Evolutionary conservation across 2,329 filamentous ascomycete genomes (phyloP).

Genomic region (Fusarium clavum): DNA sequence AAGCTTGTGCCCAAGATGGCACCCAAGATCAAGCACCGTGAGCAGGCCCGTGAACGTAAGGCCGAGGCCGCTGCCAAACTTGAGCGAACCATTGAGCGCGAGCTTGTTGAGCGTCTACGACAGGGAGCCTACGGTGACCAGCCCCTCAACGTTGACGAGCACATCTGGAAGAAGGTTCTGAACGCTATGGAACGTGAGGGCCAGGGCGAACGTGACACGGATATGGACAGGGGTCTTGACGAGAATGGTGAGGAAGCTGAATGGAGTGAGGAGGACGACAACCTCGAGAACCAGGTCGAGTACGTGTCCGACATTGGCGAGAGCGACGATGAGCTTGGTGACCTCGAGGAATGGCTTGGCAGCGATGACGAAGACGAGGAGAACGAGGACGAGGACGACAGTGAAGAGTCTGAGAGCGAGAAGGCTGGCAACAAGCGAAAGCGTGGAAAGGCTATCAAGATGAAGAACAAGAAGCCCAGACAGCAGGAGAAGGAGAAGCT

Average conservation of each 20-base stretch:
- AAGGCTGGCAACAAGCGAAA: slow-evolving; percentile 68
- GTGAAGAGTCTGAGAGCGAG: slow-evolving; percentile 67
- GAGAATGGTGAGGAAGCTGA: slow-evolving; percentile 78
- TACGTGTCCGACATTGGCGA: slow-evolving; percentile 94
- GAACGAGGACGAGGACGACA: slow-evolving; percentile 69
- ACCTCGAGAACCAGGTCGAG: slow-evolving; percentile 84
- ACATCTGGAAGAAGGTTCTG: slow-evolving; percentile 97
- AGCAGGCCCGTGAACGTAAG: slow-evolving; percentile 80
- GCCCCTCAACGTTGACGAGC: slow-evolving; percentile 93
- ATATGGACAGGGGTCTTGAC: slow-evolving; percentile 87
- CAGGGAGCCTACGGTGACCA: slow-evolving; percentile 95
- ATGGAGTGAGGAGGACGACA: slow-evolving; percentile 75
- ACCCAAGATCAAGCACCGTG: slow-evolving; percentile 85
- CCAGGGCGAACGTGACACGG: slow-evolving; percentile 84
- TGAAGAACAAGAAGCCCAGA: slow-evolving; percentile 58
- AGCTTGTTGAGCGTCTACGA: slow-evolving; percentile 89
- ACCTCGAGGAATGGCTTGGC: slow-evolving; percentile 93
- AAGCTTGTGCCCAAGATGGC: slow-evolving; percentile 88
- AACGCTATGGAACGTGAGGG: slow-evolving; percentile 89
- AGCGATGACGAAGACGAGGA: slow-evolving; percentile 72
- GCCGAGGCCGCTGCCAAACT: slow-evolving; percentile 89
- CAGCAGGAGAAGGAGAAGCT: slow-evolving; percentile 73
- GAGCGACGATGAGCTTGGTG: slow-evolving; percentile 80
- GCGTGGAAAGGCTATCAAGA: slow-evolving; percentile 61
- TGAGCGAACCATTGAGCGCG: slow-evolving; percentile 93